Evolutionary conservation across 1,284 basidiomycete genomes (phyloP).

Genomic region (Somion occarium): DNA sequence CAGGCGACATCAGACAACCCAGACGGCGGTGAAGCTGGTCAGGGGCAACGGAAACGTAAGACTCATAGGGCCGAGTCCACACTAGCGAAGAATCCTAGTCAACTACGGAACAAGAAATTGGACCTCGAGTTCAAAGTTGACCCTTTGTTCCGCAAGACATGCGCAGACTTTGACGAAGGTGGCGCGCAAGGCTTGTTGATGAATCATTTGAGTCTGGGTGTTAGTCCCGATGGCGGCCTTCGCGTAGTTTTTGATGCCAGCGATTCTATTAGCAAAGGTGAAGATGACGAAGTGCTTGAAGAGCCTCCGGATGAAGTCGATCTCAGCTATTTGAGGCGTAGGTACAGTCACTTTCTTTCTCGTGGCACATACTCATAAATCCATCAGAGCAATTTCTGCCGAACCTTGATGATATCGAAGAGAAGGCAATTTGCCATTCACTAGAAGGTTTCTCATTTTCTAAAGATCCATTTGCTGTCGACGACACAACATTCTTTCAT

Average conservation of each 20-base stretch:
- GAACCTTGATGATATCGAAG: conserved; percentile 55
- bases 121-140: conserved; percentile 96
- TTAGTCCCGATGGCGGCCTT: conserved; percentile 78
- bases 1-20: conserved; percentile 63
- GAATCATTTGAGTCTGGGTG: conserved; percentile 81
- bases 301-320: conserved; percentile 69
- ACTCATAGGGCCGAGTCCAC: conserved; percentile 74
- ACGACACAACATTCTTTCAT: conserved; percentile 55
- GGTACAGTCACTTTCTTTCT: too few relatives aligned
- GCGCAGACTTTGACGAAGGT: conserved; percentile 97
- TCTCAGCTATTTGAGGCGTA: conserved; percentile 65
- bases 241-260: conserved; percentile 96
- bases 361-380: too few relatives aligned
- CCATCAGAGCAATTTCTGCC: conserved; percentile 63
- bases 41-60: conserved; percentile 52
- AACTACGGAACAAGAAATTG: conserved; percentile 88
- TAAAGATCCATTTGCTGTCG: conserved; percentile 53
- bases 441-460: conserved; percentile 79
- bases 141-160: conserved; percentile 96
- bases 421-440: conserved; percentile 75
- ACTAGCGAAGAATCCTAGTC: conserved; percentile 77
- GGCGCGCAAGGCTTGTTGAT: conserved; percentile 92
- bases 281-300: conserved; percentile 56
- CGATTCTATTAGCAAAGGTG: conserved; percentile 81
- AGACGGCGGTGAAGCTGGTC: conserved; percentile 49